Percentiles rank a stretch among this genome's conserved stretches.
Evolutionary conservation across 2,329 filamentous ascomycete species (phyloP).

Genomic region (Trichoderma brevicompactum): DNA sequence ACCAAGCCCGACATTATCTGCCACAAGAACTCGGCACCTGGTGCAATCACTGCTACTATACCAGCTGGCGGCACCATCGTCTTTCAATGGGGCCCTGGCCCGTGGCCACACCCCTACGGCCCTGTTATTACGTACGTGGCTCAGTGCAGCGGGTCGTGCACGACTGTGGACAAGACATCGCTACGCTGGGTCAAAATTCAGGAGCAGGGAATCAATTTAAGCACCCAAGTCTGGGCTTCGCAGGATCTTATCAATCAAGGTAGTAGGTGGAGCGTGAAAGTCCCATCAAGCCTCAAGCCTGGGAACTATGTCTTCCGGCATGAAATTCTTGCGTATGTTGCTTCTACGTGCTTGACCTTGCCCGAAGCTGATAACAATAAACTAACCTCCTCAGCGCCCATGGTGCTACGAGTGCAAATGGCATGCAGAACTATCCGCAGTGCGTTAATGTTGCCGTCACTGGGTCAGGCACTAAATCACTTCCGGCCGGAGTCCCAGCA

Average conservation of each 20-base stretch:
- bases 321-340: conserved; percentile 54
- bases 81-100: conserved; percentile 56
- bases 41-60: conserved; percentile 46
- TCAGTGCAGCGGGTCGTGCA: conserved; percentile 49
- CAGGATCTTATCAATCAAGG: conserved; percentile 51
- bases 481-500: conserved; percentile 42
- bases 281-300: conserved; percentile 51
- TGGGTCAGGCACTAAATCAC: conserved; percentile 43
- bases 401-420: conserved; percentile 47
- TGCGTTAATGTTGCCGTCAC: conserved; percentile 56
- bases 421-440: conserved; percentile 58
- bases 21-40: conserved; percentile 50
- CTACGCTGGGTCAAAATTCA: conserved; percentile 55
- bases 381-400: conserved; percentile 42
- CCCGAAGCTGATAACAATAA: not conserved
- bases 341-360: not conserved
- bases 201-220: conserved; percentile 47
- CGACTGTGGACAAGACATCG: conserved; percentile 46
- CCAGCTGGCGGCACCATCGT: conserved; percentile 52
- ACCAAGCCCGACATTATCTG: conserved; percentile 53
- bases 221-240: conserved; percentile 41
- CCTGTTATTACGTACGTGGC: conserved; percentile 53
- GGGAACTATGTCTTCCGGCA: conserved; percentile 61
- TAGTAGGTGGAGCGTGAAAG: conserved; percentile 55
- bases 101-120: conserved; percentile 51